A percentile compares a stretch with the other conserved stretches of the same genome.
phyloP scores from a whole-genome alignment of 306 rosid species.

The Prunus kanzakura region DNA sequence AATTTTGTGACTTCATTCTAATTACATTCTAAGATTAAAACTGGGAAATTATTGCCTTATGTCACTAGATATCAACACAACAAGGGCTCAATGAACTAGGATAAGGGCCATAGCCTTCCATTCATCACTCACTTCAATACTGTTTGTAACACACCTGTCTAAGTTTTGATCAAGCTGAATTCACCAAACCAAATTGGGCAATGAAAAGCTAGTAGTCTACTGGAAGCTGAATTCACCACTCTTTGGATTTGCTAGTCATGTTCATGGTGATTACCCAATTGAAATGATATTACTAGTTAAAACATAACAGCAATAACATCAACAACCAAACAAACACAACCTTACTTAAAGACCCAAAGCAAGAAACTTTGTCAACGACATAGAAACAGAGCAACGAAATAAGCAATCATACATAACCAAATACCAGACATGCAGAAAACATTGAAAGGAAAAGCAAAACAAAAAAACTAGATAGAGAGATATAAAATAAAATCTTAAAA shows the following conservation, averaged over 20 bases:
- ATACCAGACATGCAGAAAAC: background rate
- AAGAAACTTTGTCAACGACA: constrained; percentile 4
- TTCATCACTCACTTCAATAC: background rate
- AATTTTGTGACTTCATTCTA: background rate
- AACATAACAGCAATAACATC: background rate
- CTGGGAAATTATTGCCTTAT: background rate
- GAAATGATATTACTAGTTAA: background rate
- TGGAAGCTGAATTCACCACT: background rate
- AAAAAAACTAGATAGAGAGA: background rate
- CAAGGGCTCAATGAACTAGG: background rate
- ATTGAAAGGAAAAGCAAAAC: background rate
- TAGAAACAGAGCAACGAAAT: background rate
- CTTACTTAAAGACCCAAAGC: background rate
- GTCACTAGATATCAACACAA: background rate
- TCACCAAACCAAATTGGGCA: background rate
- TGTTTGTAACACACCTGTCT: background rate
- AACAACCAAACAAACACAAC: background rate
- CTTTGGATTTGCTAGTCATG: no score
- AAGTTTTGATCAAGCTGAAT: background rate
- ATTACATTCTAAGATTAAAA: background rate
- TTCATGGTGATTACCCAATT: background rate
- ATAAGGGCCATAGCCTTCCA: background rate
- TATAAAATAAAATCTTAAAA: background rate
- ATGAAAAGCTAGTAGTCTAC: background rate
- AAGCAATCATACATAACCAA: background rate